phyloP scores from a whole-genome alignment of 805 yeast species.

The Candida insectorum region DNA sequence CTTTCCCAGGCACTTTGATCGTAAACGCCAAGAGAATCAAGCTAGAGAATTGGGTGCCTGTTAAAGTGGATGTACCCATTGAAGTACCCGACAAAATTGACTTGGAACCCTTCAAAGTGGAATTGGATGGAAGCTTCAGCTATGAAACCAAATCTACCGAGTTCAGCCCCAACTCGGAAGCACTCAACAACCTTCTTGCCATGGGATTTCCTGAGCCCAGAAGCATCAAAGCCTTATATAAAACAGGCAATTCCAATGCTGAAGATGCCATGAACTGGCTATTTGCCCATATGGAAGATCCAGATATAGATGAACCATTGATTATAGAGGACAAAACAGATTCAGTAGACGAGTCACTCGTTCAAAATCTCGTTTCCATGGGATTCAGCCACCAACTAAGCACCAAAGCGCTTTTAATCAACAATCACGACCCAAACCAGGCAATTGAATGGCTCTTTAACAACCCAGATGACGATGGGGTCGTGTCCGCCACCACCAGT shows the following conservation, averaged over 20 bases:
- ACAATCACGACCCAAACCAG: constrained; percentile 59
- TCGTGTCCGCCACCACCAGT: constrained; percentile 16
- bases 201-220: constrained; percentile 89
- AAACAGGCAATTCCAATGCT: constrained; percentile 60
- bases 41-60: constrained; percentile 86
- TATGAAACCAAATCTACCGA: constrained; percentile 4
- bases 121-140: constrained; percentile 33
- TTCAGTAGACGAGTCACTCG: constrained; percentile 30
- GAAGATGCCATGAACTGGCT: constrained; percentile 91
- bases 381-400: constrained; percentile 70
- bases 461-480: constrained; percentile 77
- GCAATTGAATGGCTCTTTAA: constrained; percentile 91
- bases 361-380: constrained; percentile 60
- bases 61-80: constrained; percentile 75
- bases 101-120: constrained; percentile 33
- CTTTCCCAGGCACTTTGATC: constrained; percentile 69
- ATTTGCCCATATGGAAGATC: constrained; percentile 83
- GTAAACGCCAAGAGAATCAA: constrained; percentile 77
- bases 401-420: constrained; percentile 65
- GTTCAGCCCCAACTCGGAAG: constrained; percentile 56
- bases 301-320: constrained; percentile 63
- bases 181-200: constrained; percentile 51
- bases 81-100: constrained; percentile 45
- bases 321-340: constrained; percentile 27
- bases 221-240: constrained; percentile 61